A percentile compares a stretch with the other conserved stretches of the same genome.
phyloP scores from a whole-genome alignment of 306 rosid species.

The Cicer yamashitae region DNA sequence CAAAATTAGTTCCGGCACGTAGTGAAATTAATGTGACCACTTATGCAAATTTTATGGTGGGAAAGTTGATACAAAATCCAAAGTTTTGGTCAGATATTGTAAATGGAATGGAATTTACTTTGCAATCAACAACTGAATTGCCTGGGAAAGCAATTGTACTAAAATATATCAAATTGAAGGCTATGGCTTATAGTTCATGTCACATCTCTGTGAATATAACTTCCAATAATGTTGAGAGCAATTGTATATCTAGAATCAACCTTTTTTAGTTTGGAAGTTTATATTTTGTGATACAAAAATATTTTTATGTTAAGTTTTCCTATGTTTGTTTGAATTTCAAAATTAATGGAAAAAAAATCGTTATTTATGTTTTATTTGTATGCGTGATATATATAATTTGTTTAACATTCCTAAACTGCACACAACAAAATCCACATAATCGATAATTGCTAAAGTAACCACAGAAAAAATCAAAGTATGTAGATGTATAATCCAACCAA shows the following conservation, averaged over 20 bases:
- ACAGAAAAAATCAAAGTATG: too few species aligned
- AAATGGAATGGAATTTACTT: constrained; percentile 35
- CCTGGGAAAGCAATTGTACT: constrained; percentile 51
- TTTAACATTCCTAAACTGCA: too few species aligned
- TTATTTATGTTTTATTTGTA: too few species aligned
- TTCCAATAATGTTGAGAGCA: constrained; percentile 34
- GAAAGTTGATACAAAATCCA: constrained; percentile 28
- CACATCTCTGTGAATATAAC: constrained; percentile 46
- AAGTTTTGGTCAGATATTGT: constrained; percentile 1
- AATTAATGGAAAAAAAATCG: background rate
- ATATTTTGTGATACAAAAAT: background rate
- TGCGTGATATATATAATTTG: too few species aligned
- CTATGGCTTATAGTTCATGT: constrained; percentile 48
- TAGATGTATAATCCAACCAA: too few species aligned
- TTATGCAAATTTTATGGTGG: constrained; percentile 36
- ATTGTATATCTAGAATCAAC: constrained; percentile 53
- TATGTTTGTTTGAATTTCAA: background rate
- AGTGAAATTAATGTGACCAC: constrained; percentile 29
- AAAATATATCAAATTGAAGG: constrained; percentile 53
- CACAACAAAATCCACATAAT: too few species aligned
- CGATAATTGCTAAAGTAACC: too few species aligned
- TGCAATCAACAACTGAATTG: constrained; percentile 48
- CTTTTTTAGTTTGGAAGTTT: constrained; percentile 15
- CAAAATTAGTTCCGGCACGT: constrained; percentile 40
- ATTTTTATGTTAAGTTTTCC: background rate